phyloP scores from a whole-genome alignment of 345 rosid genomes.

The Kandelia obovata region DNA sequence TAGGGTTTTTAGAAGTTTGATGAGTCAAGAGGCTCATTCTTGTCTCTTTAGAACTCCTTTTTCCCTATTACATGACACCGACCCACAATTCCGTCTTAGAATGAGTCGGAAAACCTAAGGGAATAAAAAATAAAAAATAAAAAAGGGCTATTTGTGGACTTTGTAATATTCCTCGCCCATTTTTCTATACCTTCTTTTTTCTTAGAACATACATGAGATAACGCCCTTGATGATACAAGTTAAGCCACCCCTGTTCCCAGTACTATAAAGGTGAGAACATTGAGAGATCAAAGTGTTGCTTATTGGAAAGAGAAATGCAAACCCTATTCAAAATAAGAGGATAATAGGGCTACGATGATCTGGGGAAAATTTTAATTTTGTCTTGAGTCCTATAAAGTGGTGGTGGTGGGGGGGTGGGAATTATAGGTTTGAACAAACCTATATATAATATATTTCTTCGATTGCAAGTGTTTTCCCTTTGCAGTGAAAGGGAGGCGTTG shows the following conservation, averaged over 20 bases:
- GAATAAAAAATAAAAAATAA: not conserved
- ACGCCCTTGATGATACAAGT: constrained; percentile 17
- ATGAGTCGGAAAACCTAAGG: not conserved
- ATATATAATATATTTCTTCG: constrained; percentile 4
- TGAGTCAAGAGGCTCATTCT: constrained; percentile 10
- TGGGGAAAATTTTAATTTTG: not conserved
- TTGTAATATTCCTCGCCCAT: constrained; percentile 10
- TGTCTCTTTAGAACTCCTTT: constrained; percentile 13
- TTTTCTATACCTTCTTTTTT: not conserved
- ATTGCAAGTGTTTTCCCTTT: constrained; percentile 17
- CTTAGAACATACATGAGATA: not conserved
- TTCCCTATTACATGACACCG: constrained; percentile 7
- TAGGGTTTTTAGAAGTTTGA: constrained; percentile 4
- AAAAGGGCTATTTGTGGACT: constrained; percentile 4
- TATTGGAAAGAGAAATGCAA: constrained; percentile 5
- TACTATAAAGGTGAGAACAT: not conserved
- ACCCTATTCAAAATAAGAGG: constrained; percentile 23
- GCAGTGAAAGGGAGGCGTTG: constrained; percentile 21
- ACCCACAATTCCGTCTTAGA: constrained; percentile 17
- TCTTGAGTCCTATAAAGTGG: no score
- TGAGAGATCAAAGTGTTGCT: constrained; percentile 1
- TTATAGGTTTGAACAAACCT: not conserved
- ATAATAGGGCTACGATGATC: constrained; percentile 14
- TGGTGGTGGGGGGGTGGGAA: no score
- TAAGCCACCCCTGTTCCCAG: constrained; percentile 25